Evolutionary conservation across 208 protist species (phyloP).

Genomic region (Wallacemonas rigidus): DNA sequence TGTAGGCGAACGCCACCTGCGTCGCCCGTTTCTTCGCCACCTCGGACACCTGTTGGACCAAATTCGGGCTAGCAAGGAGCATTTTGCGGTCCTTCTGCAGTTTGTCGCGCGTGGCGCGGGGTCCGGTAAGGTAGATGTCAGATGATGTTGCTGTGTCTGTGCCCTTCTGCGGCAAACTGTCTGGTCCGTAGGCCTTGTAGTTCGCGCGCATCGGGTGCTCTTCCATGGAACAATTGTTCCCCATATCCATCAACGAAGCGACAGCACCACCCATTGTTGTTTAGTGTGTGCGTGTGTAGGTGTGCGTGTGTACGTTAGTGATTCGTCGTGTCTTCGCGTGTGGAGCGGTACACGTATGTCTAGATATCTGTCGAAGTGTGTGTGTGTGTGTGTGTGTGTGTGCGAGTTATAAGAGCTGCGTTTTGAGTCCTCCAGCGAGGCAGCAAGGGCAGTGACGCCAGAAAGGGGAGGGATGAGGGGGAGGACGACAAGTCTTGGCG

Average conservation of each 20-base stretch:
- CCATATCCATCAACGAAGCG: slow-evolving; percentile 20
- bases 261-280: slow-evolving; percentile 24
- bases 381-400: slow-evolving; percentile 14
- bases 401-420: not conserved
- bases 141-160: slow-evolving; percentile 28
- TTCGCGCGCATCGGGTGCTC: slow-evolving; percentile 15
- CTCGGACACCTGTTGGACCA: slow-evolving; percentile 23
- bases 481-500: too few species aligned
- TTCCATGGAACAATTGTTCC: slow-evolving; percentile 13
- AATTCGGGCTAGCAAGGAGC: slow-evolving; percentile 19
- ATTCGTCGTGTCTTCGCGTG: too few species aligned
- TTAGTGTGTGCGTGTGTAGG: slow-evolving; percentile 10
- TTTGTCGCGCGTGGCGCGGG: not conserved
- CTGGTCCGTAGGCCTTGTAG: slow-evolving; percentile 14
- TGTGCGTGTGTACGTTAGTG: not conserved
- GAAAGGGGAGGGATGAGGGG: too few species aligned
- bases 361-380: slow-evolving; percentile 6
- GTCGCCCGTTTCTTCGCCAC: slow-evolving; percentile 14
- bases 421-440: too few species aligned
- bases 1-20: slow-evolving; percentile 36
- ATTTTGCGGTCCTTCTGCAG: slow-evolving; percentile 17
- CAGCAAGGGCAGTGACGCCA: too few species aligned
- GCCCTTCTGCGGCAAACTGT: slow-evolving; percentile 20
- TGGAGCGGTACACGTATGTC: too few species aligned
- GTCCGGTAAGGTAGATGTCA: slow-evolving; percentile 28